Conservation (phyloP, 148 eudicot genomes). For the Cornus controversa region DNA sequence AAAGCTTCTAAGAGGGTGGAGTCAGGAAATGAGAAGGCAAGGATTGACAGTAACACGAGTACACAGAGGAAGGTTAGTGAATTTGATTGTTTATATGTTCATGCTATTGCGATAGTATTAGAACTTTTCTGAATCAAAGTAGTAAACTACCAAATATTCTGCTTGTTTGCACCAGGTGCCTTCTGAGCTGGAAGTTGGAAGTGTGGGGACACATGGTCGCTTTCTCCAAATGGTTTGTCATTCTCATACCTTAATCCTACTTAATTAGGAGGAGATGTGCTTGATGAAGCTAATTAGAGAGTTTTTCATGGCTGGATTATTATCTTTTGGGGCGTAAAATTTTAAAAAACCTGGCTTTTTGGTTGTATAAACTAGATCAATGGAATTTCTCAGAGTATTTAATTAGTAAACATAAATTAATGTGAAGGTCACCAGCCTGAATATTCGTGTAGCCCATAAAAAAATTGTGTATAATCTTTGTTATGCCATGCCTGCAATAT, state of each 20-base stretch:
- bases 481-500: not conserved
- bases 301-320: not conserved
- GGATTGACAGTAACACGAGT: conserved; percentile 17
- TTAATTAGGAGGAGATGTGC: not conserved
- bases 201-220: conserved; percentile 27
- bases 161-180: conserved; percentile 24
- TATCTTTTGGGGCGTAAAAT: not conserved
- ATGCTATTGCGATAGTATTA: not conserved
- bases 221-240: conserved; percentile 40
- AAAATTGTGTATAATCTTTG: not conserved
- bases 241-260: conserved; percentile 1
- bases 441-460: not conserved
- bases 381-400: too few relatives aligned
- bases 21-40: conserved; percentile 30
- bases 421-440: too few relatives aligned
- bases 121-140: not conserved
- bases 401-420: too few relatives aligned
- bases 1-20: conserved; percentile 28
- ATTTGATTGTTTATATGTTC: not conserved
- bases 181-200: conserved; percentile 21
- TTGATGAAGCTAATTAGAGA: not conserved
- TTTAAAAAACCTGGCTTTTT: not conserved
- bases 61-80: conserved; percentile 38
- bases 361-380: too few relatives aligned
- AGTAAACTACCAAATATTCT: conserved; percentile 1